A percentile compares a stretch with the other conserved stretches of the same genome.
phyloP scores from a whole-genome alignment of 2,329 filamentous ascomycete species.

The Epicoccum sorghinum region DNA sequence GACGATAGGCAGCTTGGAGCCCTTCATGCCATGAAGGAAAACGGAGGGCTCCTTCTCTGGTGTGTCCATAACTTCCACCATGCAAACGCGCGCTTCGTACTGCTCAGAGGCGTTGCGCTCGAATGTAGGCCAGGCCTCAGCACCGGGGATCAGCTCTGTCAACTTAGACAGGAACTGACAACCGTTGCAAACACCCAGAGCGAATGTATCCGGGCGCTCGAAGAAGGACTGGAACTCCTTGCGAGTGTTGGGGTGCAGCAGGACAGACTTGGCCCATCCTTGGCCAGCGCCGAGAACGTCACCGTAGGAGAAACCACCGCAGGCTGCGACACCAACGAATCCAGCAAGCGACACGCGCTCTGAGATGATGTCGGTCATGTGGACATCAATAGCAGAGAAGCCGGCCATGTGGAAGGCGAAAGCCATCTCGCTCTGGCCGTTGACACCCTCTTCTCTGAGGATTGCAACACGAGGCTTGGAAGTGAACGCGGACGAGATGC shows the following conservation, averaged over 20 bases:
- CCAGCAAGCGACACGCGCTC: constrained; percentile 78
- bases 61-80: constrained; percentile 78
- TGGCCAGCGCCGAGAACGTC: constrained; percentile 92
- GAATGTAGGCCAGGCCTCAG: constrained; percentile 81
- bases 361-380: constrained; percentile 92
- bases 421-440: constrained; percentile 96
- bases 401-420: constrained; percentile 92
- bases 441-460: constrained; percentile 92
- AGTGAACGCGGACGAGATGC: constrained; percentile 65
- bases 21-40: constrained; percentile 88
- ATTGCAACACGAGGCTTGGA: constrained; percentile 82
- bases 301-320: constrained; percentile 95
- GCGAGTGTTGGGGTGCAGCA: constrained; percentile 78
- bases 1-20: constrained; percentile 80
- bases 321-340: constrained; percentile 90
- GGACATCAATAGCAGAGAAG: constrained; percentile 89
- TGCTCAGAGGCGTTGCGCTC: constrained; percentile 84
- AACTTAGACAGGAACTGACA: constrained; percentile 92
- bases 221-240: constrained; percentile 86
- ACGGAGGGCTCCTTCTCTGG: constrained; percentile 63
- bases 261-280: constrained; percentile 93
- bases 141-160: constrained; percentile 84
- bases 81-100: constrained; percentile 86
- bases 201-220: constrained; percentile 84
- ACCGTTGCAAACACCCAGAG: constrained; percentile 94